phyloP scores from a whole-genome alignment of 192 early-diverging fungal genomes.

The Allomyces javanicus region DNA sequence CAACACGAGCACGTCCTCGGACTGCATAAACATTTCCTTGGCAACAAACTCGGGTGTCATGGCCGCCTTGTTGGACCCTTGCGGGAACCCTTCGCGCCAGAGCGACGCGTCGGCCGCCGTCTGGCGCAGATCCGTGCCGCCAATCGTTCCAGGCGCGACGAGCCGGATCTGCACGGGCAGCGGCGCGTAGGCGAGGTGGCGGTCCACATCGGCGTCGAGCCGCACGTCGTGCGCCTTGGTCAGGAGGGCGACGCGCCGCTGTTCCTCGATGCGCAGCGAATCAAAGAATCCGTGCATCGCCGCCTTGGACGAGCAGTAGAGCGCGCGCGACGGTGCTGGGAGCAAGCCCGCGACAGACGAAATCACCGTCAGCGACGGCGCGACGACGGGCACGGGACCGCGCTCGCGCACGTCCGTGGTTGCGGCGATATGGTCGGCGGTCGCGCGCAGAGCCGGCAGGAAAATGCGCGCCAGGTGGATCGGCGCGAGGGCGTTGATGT shows the following conservation, averaged over 20 bases:
- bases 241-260: slow-evolving; percentile 18
- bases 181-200: not conserved
- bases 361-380: slow-evolving; percentile 41
- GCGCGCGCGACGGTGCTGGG: slow-evolving; percentile 50
- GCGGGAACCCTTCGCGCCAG: not conserved
- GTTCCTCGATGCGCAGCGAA: slow-evolving; percentile 52
- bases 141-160: not conserved
- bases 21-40: not conserved
- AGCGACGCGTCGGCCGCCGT: not conserved
- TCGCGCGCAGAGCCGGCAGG: slow-evolving; percentile 25
- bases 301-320: slow-evolving; percentile 64
- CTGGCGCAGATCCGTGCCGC: not conserved
- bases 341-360: slow-evolving; percentile 53
- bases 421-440: slow-evolving; percentile 12
- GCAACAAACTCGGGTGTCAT: not conserved
- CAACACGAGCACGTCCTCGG: not conserved
- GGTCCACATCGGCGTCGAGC: no score
- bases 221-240: no score
- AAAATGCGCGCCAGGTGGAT: slow-evolving; percentile 25
- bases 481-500: slow-evolving; percentile 38
- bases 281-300: slow-evolving; percentile 67
- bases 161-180: not conserved
- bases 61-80: not conserved
- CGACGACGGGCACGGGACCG: slow-evolving; percentile 10
- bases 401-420: slow-evolving; percentile 11